Conservation (phyloP, 2,329 filamentous ascomycete species). For the Clonostachys rosea region DNA sequence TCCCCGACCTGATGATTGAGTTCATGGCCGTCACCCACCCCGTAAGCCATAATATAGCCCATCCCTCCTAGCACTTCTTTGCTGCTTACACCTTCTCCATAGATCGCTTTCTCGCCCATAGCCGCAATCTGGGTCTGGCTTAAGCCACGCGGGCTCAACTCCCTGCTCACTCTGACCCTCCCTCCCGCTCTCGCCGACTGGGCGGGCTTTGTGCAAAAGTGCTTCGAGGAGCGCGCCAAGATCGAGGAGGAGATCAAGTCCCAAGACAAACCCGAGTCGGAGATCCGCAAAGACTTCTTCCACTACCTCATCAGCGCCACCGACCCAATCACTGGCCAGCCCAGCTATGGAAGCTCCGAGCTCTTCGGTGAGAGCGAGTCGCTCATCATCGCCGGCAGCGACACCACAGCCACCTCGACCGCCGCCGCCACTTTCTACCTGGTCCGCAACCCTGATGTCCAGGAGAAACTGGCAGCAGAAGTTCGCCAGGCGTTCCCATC, state of each 20-base stretch:
- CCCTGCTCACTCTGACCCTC: constrained; percentile 7
- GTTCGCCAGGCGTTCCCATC: neutral
- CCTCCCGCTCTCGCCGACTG: constrained; percentile 11
- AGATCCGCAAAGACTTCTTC: constrained; percentile 55
- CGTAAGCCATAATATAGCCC: constrained; percentile 1
- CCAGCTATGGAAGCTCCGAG: constrained; percentile 57
- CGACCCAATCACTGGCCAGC: constrained; percentile 63
- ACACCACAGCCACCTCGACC: neutral
- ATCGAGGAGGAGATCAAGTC: constrained; percentile 4
- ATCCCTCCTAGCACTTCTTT: neutral
- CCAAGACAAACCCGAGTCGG: neutral
- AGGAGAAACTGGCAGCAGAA: neutral
- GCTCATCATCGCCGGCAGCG: neutral
- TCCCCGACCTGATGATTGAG: constrained; percentile 8
- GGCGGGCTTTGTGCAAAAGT: constrained; percentile 10
- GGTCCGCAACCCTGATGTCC: neutral
- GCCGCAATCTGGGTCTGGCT: constrained; percentile 13
- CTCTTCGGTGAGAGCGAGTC: constrained; percentile 55
- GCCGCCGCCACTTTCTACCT: neutral
- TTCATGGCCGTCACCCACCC: constrained; percentile 7
- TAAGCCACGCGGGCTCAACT: constrained; percentile 13
- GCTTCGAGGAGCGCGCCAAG: constrained; percentile 8
- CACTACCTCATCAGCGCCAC: constrained; percentile 68
- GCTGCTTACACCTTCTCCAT: neutral
- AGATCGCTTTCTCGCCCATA: constrained; percentile 13